These are phyloP conservation scores for Hypoxylon perforatum DNA, from an alignment of 495 filamentous ascomycete genomes.

Conservation along the genomic window DNA sequence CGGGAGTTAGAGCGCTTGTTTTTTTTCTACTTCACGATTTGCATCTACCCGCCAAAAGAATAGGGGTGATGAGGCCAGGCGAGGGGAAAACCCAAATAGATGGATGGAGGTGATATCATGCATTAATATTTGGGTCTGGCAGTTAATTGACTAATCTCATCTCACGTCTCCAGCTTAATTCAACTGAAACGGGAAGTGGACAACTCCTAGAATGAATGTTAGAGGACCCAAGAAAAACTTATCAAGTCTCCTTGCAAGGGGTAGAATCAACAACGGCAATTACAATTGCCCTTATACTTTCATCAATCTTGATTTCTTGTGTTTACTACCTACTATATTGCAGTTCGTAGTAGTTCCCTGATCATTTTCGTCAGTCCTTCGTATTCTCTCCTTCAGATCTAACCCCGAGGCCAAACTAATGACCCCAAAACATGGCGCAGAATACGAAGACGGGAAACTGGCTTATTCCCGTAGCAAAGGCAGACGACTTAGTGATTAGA, in stretches of 20 bases:
- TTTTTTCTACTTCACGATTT: too few species aligned
- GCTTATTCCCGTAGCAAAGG: neutral
- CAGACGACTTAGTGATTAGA: slow-evolving; percentile 32
- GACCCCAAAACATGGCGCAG: neutral
- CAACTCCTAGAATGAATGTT: too few species aligned
- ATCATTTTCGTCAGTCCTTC: slow-evolving; percentile 1
- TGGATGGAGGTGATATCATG: too few species aligned
- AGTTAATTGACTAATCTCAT: too few species aligned
- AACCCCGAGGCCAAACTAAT: neutral
- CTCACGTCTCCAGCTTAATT: too few species aligned
- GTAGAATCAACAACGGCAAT: neutral
- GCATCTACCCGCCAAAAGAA: slow-evolving; percentile 32
- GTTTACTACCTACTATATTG: slow-evolving; percentile 7
- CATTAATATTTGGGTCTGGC: too few species aligned
- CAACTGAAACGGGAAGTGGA: too few species aligned
- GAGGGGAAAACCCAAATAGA: too few species aligned
- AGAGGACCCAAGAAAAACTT: too few species aligned
- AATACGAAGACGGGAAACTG: neutral
- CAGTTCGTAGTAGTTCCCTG: slow-evolving; percentile 9
- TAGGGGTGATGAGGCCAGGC: neutral
- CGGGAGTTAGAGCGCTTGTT: too few species aligned
- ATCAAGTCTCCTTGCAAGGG: too few species aligned
- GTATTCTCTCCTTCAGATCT: neutral
- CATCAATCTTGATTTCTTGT: slow-evolving; percentile 37
- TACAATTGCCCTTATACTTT: slow-evolving; percentile 10